Base-by-base conservation (phyloP, 495 filamentous ascomycete genomes). In the Aspergillus sparsus region DNA sequence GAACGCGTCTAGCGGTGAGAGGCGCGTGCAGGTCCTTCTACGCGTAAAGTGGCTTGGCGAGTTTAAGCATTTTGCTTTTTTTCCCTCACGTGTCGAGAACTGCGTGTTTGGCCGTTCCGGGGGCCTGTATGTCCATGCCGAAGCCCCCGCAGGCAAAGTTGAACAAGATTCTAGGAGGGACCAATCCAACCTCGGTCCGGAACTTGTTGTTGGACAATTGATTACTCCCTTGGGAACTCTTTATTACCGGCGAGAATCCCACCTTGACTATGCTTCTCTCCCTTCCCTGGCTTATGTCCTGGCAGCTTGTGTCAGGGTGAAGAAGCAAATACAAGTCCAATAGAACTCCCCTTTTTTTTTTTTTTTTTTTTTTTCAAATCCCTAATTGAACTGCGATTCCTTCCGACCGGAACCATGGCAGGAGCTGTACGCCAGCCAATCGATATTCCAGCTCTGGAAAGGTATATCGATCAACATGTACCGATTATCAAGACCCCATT, bases 391-490 rank as follows among this genome's bases (percentile, higher is more conserved):
- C 21, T 27, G 21, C 21, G 21, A 27, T 27, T 27, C 21, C 21
- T 3, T 27, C 21, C n/a, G n/a, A n/a, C 21, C 21, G 21, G 21
- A 27, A 68, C 53, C 36, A 98, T 98, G 94, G 93, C 94, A 27
- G 93, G 94, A 58, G 77, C 77, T 35, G 84, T 98, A 55, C 85
- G 94, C 64, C 93, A 98, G 63, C 90, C 89, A 33, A 95, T 98
- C 69, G 87, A 96, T 66, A 73, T 92, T 42, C 72, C 77, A 54
- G 83, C 87, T 5, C 80, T 98, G 57, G 90, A 95, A 77, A 76
- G 76, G 47, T 98, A 92, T 75, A 81, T 98, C 63, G 73, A 79
- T 57, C 71, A 82, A 60, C 82, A 89, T 73, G 89, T 95, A 32
- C 89, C 92, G 2, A 79, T 85, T 62, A 92, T 98, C 69, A 81